Conservation (phyloP, 257 asterid genomes). For the Fraxinus excelsior region DNA sequence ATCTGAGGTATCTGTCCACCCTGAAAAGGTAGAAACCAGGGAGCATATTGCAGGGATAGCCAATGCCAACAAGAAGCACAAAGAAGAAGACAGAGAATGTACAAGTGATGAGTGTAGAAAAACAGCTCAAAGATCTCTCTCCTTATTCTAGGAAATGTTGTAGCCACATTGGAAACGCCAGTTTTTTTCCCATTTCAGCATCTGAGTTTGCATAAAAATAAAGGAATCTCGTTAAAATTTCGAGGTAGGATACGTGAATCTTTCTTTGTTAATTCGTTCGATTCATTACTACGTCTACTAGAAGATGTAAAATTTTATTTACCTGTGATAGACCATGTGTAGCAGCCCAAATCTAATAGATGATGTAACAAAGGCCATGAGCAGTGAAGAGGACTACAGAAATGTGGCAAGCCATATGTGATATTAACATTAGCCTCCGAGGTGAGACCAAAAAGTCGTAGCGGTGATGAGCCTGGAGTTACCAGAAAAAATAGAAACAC, state of each 20-base stretch:
- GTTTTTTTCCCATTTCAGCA: constrained; percentile 69
- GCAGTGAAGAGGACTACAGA: constrained; percentile 66
- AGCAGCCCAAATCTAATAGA: constrained; percentile 54
- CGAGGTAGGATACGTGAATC: not conserved
- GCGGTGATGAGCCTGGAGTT: constrained; percentile 76
- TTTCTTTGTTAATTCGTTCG: no score
- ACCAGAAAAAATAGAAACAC: constrained; percentile 82
- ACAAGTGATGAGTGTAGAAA: constrained; percentile 80
- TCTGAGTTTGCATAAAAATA: constrained; percentile 31
- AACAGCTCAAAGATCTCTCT: constrained; percentile 76
- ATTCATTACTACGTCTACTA: no score
- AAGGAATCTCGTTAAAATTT: not conserved
- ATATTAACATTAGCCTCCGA: constrained; percentile 77
- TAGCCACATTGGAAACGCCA: constrained; percentile 61
- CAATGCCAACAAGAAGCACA: constrained; percentile 67
- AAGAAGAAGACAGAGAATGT: constrained; percentile 76
- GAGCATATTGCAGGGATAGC: constrained; percentile 55
- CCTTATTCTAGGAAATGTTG: constrained; percentile 67
- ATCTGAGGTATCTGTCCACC: constrained; percentile 69
- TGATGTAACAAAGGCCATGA: constrained; percentile 63
- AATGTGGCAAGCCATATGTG: constrained; percentile 87
- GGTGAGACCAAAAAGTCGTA: constrained; percentile 66
- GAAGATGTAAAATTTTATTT: not conserved
- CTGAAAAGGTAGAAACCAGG: constrained; percentile 90
- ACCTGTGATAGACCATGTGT: constrained; percentile 58